A percentile compares a stretch with the other conserved stretches of the same genome.
These are phyloP conservation scores for Obelidium mucronatum DNA, from an alignment of 192 early-diverging fungal genomes.

Conservation along the genomic window DNA sequence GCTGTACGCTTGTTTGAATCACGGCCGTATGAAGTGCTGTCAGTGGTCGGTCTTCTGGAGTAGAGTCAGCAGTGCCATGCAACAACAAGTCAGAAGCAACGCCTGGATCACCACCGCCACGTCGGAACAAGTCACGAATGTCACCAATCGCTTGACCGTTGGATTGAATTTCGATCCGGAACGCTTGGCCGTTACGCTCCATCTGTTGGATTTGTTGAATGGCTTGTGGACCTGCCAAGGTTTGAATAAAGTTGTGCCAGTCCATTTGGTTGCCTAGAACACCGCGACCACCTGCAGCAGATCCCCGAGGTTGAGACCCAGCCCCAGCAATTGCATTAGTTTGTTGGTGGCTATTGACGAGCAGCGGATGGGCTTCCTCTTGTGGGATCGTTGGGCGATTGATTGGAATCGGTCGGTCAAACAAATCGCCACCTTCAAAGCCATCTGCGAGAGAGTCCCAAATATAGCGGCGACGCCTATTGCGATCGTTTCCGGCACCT, in stretches of 20 bases:
- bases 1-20: conserved; percentile 46
- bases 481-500: conserved; percentile 22
- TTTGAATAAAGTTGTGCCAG: conserved; percentile 32
- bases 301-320: background rate
- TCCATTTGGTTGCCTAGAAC: background rate
- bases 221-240: conserved; percentile 27
- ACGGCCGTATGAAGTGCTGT: conserved; percentile 7
- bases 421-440: conserved; percentile 24
- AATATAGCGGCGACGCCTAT: conserved; percentile 18
- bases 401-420: conserved; percentile 25
- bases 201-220: conserved; percentile 22
- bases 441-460: conserved; percentile 31
- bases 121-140: conserved; percentile 18
- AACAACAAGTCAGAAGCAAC: background rate
- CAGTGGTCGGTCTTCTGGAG: conserved; percentile 10
- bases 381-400: conserved; percentile 18
- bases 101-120: conserved; percentile 15
- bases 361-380: conserved; percentile 30
- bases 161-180: conserved; percentile 31
- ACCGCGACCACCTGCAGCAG: background rate
- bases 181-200: conserved; percentile 19
- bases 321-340: background rate
- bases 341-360: conserved; percentile 9
- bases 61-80: background rate
- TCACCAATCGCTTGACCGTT: conserved; percentile 24